Evolutionary conservation across 1,139 yeast genomes (phyloP).

Genomic region (Geotrichum macrosporum): DNA sequence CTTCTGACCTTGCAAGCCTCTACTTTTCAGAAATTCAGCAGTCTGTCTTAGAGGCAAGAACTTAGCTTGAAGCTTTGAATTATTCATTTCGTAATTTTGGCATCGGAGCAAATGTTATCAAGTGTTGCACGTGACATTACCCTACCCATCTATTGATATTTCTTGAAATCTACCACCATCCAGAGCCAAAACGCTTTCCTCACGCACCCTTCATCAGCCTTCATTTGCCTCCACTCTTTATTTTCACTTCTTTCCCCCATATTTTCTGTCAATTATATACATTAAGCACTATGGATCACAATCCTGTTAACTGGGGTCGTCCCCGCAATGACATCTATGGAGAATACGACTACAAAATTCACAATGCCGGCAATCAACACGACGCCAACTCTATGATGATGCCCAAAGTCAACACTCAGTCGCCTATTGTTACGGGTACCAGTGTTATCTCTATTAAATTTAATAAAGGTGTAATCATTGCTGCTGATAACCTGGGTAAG

Average conservation of each 20-base stretch:
- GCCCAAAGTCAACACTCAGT: slow-evolving; percentile 84
- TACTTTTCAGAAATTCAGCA: too few species aligned
- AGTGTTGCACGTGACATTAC: too few species aligned
- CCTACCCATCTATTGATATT: too few species aligned
- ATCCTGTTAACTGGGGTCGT: slow-evolving; percentile 93
- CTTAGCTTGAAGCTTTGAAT: too few species aligned
- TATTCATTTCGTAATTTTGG: too few species aligned
- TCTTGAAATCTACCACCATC: too few species aligned
- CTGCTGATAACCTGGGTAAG: slow-evolving; percentile 85
- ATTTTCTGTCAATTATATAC: neutral
- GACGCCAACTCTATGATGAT: slow-evolving; percentile 33
- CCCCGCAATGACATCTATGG: slow-evolving; percentile 83
- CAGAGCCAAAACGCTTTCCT: too few species aligned
- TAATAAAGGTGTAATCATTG: slow-evolving; percentile 84
- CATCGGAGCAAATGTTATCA: too few species aligned
- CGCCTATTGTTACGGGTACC: slow-evolving; percentile 94
- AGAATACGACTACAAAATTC: slow-evolving; percentile 64
- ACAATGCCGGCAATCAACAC: slow-evolving; percentile 45
- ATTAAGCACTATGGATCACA: slow-evolving; percentile 72
- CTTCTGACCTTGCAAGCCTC: too few species aligned
- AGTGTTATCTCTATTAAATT: slow-evolving; percentile 89
- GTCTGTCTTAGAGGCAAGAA: too few species aligned
- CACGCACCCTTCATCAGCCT: too few species aligned
- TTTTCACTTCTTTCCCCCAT: neutral
- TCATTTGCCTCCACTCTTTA: neutral